Evolutionary conservation across 345 rosid genomes (phyloP).

Genomic region (Corchorus olitorius): DNA sequence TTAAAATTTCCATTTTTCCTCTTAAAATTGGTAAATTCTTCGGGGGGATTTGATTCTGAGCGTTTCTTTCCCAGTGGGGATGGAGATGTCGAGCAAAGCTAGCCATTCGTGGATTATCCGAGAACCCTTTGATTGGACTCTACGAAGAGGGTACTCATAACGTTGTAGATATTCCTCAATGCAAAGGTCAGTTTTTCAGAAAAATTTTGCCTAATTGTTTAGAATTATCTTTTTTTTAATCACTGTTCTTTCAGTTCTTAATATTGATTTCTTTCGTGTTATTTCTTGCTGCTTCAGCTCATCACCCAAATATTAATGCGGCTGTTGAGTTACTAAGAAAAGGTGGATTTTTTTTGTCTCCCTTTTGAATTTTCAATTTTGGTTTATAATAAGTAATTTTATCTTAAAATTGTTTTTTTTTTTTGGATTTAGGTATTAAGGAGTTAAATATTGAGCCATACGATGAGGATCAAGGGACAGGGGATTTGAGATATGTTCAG

Average conservation of each 20-base stretch:
- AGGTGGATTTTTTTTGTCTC: conserved; percentile 43
- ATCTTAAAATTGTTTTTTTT: neutral
- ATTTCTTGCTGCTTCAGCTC: conserved; percentile 55
- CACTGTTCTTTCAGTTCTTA: neutral
- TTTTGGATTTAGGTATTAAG: conserved; percentile 54
- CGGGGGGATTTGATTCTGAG: conserved; percentile 22
- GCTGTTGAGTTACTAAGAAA: conserved; percentile 74
- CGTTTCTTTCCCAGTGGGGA: conserved; percentile 62
- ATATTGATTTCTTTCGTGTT: conserved; percentile 15
- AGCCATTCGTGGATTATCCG: conserved; percentile 80
- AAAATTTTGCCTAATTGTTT: neutral
- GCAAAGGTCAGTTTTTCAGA: conserved; percentile 55
- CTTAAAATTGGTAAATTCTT: neutral
- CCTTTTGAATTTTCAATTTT: neutral
- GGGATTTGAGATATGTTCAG: conserved; percentile 91
- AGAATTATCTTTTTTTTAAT: neutral
- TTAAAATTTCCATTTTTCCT: neutral
- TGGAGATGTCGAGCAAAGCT: conserved; percentile 95
- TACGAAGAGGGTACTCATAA: conserved; percentile 88
- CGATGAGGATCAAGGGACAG: conserved; percentile 80
- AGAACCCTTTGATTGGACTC: conserved; percentile 74
- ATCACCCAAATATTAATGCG: conserved; percentile 88
- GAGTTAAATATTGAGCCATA: conserved; percentile 70
- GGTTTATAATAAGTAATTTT: neutral
- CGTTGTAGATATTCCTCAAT: conserved; percentile 78